phyloP scores from a whole-genome alignment of 371 early-diverging fungal species.

The Mucor piriformis region DNA sequence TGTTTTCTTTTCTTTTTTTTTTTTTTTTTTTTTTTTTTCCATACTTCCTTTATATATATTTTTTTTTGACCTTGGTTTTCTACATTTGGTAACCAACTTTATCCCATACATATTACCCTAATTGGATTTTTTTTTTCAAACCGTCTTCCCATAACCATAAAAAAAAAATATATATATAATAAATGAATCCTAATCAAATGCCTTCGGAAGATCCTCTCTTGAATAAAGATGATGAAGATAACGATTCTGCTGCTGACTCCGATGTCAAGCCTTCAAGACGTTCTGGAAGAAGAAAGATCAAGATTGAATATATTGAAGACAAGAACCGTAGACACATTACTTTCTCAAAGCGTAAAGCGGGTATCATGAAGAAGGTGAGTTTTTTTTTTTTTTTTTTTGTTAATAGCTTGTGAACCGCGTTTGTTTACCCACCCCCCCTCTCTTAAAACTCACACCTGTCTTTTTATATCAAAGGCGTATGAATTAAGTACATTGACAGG shows the following conservation, averaged over 20 bases:
- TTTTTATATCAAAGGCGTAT: conserved; percentile 70
- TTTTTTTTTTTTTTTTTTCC: background rate
- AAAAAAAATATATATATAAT: background rate
- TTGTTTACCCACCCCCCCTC: too few species aligned
- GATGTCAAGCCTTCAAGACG: conserved; percentile 61
- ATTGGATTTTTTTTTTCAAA: conserved; percentile 8
- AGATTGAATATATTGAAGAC: conserved; percentile 95
- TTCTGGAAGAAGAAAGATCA: conserved; percentile 90
- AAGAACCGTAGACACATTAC: conserved; percentile 95
- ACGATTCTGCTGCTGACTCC: conserved; percentile 48
- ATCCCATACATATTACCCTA: conserved; percentile 14
- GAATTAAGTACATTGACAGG: conserved; percentile 97
- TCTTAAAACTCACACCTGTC: background rate
- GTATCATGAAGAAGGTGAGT: conserved; percentile 96
- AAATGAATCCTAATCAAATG: conserved; percentile 17
- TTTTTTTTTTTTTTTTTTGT: background rate
- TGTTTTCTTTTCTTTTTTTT: background rate
- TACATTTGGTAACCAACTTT: conserved; percentile 16
- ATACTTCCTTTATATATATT: background rate
- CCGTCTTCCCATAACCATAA: background rate
- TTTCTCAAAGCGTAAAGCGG: conserved; percentile 97
- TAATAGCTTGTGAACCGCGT: background rate
- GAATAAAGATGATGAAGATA: conserved; percentile 14
- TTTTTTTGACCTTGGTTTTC: conserved; percentile 2
- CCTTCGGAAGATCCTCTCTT: conserved; percentile 13